Evolutionary conservation across 257 asterid genomes (phyloP), one percentile per base, ranked within the genome.

Genomic region (Dorcoceras hygrometricum): DNA sequence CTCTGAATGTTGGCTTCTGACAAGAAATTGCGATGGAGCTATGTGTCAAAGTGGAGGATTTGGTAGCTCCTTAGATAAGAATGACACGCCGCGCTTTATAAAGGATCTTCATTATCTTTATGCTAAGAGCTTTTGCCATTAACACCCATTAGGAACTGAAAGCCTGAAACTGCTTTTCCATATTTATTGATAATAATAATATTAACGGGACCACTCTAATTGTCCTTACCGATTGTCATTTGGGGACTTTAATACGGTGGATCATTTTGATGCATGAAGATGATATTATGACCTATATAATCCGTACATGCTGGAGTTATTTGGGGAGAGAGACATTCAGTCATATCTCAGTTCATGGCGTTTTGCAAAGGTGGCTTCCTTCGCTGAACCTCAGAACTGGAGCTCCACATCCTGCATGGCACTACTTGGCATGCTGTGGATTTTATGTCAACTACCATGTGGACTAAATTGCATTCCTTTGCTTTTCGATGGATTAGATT

Each of bases 301-400:
- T 75, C 62, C 68, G 62, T 46, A 53, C 67, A 57, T 61, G 65
- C 65, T 66, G 78, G 80, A 72, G 50, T 28, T 32, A 48, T 63
- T 65, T 62, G 57, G 72, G 66, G 75, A 80, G 65, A 62, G 65
- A 74, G 81, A 70, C 8, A 77, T 68, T 80, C 83, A 73, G 85
- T 76, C 73, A 65, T 74, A 63, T 72, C 78, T 74, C 80, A 73
- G 86, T 79, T 80, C 84, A 81, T 76, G 88, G 89, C 79, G 8
- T 80, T 79, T 69, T 75, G 86, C 84, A 67, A 79, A 76, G 87
- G 78, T 75, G 83, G 82, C 85, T 80, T 83, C 86, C 73, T 74
- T 76, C 43, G 74, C 85, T 78, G 94, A 84, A 81, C 77, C 66
- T 80, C 87, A 76, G 83, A 77, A 79, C 83, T 82, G 95, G 87